phyloP scores from a whole-genome alignment of 345 rosid species.

The Crucihimalaya himalaica region DNA sequence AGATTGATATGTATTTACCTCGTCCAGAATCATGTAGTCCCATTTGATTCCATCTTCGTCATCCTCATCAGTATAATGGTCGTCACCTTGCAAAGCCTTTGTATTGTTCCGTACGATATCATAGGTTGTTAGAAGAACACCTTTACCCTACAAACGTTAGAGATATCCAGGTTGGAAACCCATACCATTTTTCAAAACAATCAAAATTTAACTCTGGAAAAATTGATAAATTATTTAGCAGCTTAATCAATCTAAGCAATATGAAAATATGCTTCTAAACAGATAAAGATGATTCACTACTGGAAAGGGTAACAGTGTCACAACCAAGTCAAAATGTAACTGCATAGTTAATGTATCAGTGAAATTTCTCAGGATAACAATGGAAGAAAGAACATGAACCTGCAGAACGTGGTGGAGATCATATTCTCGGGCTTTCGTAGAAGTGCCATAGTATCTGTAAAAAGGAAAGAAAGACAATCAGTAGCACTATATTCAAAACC shows the following conservation, averaged over 20 bases:
- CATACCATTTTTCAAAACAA: not conserved
- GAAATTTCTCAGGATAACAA: conserved; percentile 19
- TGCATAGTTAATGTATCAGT: conserved; percentile 8
- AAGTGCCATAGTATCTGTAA: conserved; percentile 75
- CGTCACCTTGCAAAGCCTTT: conserved; percentile 63
- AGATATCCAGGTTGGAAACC: conserved; percentile 9
- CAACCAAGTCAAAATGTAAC: conserved; percentile 17
- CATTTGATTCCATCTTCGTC: conserved; percentile 61
- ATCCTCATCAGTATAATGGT: conserved; percentile 50
- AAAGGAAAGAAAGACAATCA: conserved; percentile 11
- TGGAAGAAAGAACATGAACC: conserved; percentile 47
- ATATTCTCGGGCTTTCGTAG: conserved; percentile 75
- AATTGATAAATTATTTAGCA: conserved; percentile 18
- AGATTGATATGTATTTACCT: conserved; percentile 53
- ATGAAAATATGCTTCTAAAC: conserved; percentile 5
- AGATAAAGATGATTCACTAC: conserved; percentile 2
- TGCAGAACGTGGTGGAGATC: conserved; percentile 84
- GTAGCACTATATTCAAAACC: not conserved
- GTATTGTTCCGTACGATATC: conserved; percentile 90
- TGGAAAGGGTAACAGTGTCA: not conserved
- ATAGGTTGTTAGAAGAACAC: conserved; percentile 89
- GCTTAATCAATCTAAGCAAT: conserved; percentile 4
- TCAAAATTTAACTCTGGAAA: not conserved
- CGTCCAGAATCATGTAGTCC: conserved; percentile 99
- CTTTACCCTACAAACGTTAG: conserved; percentile 62